phyloP scores from a whole-genome alignment of 441 rosid genomes.

The Erodium trifolium region DNA sequence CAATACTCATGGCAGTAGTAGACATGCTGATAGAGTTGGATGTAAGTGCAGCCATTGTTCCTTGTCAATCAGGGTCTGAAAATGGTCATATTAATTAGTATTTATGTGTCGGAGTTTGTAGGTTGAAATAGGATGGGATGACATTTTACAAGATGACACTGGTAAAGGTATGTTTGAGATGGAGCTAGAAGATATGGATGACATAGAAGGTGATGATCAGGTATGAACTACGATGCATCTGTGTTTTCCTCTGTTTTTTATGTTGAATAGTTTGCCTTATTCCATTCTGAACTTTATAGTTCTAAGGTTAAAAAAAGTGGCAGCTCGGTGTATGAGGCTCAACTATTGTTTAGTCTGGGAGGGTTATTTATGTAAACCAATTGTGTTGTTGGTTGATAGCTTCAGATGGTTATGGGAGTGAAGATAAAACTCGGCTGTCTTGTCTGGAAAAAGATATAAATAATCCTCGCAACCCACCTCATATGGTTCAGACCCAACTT shows the following conservation, averaged over 20 bases:
- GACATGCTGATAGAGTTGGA: conserved; percentile 67
- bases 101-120: conserved; percentile 21
- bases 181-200: conserved; percentile 58
- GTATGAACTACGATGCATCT: conserved; percentile 23
- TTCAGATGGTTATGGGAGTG: background rate
- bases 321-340: background rate
- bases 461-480: background rate
- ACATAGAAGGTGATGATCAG: conserved; percentile 35
- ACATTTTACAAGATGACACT: conserved; percentile 54
- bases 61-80: background rate
- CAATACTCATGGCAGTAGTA: conserved; percentile 54
- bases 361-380: background rate
- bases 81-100: conserved; percentile 6
- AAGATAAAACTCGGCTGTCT: background rate
- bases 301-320: background rate
- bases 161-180: conserved; percentile 67
- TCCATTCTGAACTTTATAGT: background rate
- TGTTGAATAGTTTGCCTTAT: background rate
- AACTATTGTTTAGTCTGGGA: background rate
- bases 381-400: background rate
- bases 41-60: conserved; percentile 38
- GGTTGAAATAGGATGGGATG: conserved; percentile 75
- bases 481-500: background rate
- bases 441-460: background rate
- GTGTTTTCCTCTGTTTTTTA: background rate